Base-by-base conservation (phyloP, 2,329 filamentous ascomycete genomes). In the Pseudogymnoascus sp. region DNA sequence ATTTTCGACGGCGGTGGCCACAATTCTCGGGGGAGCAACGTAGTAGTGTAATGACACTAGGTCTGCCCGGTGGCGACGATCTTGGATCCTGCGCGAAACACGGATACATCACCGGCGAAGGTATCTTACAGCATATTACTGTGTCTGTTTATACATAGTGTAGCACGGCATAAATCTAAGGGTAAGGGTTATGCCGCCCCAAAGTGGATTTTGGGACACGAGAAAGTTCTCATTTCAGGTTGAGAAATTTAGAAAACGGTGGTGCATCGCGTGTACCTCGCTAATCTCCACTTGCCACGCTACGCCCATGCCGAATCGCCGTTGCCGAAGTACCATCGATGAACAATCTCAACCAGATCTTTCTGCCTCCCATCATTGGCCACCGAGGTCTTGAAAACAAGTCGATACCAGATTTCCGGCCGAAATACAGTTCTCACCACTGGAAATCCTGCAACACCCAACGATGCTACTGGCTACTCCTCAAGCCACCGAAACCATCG, bases 311-410 rank as follows among this genome's bases (percentile, higher is more conserved):
- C 15, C 29, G 47, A 54, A 54, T 54, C 47, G 47, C 15, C 15
- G 15, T 54, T 54, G 44, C 44, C 44, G 44, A 54, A 54, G 44
- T 33, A 54, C 44, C 47, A 33, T 54, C 29, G 47, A 54, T 54
- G 47, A 54, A 54, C 13, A 54, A 9, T 15, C 29, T 26, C n/a
- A 33, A 54, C 47, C n/a, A 54, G 26, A 33, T 21, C 29, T 21
- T 9, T 33, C n/a, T 33, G 2, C 29, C 4, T 54, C 47, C 47
- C n/a, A 33, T 54, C n/a, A 54, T 54, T 54, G 47, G 47, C n/a
- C 47, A 33, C 26, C 5, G 9, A 33, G 4, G 3, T 17, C 15
- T 21, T 9, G 8, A 33, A 54, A 54, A 17, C 17, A 17, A 17
- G 17, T 17, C 17, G 17, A 17, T 17, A 17, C 26, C 29, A 54